phyloP scores from a whole-genome alignment of 2,329 filamentous ascomycete species.

The Parafenestella ontariensis region DNA sequence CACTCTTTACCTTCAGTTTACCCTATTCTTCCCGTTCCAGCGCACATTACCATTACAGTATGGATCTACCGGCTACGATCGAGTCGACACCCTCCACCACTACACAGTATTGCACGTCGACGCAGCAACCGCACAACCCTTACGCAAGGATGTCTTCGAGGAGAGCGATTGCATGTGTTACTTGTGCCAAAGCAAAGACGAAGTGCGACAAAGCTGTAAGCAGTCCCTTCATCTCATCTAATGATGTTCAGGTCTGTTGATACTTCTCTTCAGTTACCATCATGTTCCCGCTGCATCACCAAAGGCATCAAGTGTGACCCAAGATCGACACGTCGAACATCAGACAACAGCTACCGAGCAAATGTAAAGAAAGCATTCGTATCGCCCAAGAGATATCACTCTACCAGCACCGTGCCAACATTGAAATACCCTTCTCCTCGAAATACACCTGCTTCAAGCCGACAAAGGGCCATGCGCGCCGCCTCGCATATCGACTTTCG shows the following conservation, averaged over 20 bases:
- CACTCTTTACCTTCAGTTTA: not conserved
- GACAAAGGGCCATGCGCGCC: constrained; percentile 27
- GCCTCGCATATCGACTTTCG: constrained; percentile 40
- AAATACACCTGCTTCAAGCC: constrained; percentile 28
- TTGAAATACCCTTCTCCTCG: constrained; percentile 29
- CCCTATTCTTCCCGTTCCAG: not conserved
- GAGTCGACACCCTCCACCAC: constrained; percentile 20
- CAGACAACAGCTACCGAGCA: constrained; percentile 42
- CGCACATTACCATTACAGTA: constrained; percentile 10
- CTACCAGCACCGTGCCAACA: constrained; percentile 28
- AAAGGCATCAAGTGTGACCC: constrained; percentile 47
- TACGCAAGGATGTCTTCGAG: constrained; percentile 42
- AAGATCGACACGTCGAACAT: constrained; percentile 47
- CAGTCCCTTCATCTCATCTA: not conserved
- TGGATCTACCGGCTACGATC: constrained; percentile 23
- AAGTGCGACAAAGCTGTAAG: constrained; percentile 48
- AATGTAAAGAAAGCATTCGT: constrained; percentile 34
- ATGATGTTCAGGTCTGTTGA: not conserved
- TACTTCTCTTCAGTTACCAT: constrained; percentile 32
- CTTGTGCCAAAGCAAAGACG: constrained; percentile 49
- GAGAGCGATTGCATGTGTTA: constrained; percentile 49
- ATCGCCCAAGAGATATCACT: constrained; percentile 33
- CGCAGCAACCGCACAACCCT: constrained; percentile 27
- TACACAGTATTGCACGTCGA: constrained; percentile 17
- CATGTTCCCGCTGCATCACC: constrained; percentile 45